phyloP scores from a whole-genome alignment of 2,329 filamentous ascomycete species.

The Calycina herbarum region DNA sequence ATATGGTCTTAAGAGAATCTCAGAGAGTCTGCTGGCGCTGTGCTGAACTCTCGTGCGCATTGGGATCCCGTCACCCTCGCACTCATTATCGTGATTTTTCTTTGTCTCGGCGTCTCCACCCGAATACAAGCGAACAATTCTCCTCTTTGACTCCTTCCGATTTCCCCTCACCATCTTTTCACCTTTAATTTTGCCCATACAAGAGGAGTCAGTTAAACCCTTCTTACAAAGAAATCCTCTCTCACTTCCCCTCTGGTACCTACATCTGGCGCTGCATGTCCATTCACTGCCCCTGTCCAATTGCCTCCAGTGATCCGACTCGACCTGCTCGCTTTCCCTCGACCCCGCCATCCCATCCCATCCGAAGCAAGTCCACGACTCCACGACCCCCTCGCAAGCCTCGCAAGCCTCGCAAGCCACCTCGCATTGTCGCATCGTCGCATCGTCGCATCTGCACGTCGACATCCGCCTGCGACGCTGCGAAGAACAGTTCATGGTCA shows the following conservation, averaged over 20 bases:
- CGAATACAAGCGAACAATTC: neutral
- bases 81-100: neutral
- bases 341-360: slow-evolving; percentile 9
- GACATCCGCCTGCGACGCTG: neutral
- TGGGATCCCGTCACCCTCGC: neutral
- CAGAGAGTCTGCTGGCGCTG: neutral
- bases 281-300: neutral
- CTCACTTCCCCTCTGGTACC: neutral
- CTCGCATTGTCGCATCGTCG: neutral
- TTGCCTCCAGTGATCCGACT: neutral
- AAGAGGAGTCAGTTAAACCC: too few relatives aligned
- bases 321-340: neutral
- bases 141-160: neutral
- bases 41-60: neutral
- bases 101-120: neutral
- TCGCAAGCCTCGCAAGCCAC: neutral
- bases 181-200: neutral
- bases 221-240: neutral
- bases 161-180: neutral
- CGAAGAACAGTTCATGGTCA: neutral
- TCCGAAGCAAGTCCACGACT: slow-evolving; percentile 11
- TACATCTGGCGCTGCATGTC: neutral
- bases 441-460: slow-evolving; percentile 1
- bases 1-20: neutral
- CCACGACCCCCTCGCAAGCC: slow-evolving; percentile 1